phyloP scores from a whole-genome alignment of 768 basidiomycete genomes.

The Russula foetens region DNA sequence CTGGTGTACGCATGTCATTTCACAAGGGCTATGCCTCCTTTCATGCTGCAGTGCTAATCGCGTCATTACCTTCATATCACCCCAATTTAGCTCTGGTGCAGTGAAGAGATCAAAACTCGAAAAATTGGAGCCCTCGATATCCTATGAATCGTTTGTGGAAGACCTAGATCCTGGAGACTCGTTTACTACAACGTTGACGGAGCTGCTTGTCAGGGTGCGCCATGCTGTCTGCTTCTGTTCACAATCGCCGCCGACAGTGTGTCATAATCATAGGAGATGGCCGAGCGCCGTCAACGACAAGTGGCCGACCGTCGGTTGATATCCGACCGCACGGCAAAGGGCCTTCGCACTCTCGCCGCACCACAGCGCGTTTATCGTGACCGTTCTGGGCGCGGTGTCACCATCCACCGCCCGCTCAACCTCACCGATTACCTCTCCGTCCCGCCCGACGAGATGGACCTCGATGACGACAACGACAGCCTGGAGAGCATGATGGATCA shows the following conservation, averaged over 20 bases:
- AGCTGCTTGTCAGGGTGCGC: conserved; percentile 70
- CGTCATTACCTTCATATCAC: neutral
- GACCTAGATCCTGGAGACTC: conserved; percentile 74
- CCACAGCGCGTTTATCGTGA: conserved; percentile 47
- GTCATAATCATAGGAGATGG: conserved; percentile 49
- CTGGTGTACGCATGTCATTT: conserved; percentile 51
- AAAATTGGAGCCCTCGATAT: conserved; percentile 53
- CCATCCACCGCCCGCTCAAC: conserved; percentile 26
- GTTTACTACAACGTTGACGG: conserved; percentile 67
- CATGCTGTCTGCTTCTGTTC: neutral
- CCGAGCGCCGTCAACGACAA: conserved; percentile 57
- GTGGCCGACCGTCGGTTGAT: conserved; percentile 53
- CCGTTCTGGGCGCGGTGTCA: conserved; percentile 7
- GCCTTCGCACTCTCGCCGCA: conserved; percentile 48
- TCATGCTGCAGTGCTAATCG: neutral
- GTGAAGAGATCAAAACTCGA: conserved; percentile 63
- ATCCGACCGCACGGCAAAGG: conserved; percentile 57
- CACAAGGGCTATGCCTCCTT: neutral
- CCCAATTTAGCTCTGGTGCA: conserved; percentile 50
- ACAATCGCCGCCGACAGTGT: neutral
- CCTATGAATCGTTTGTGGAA: conserved; percentile 67
- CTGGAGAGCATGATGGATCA: conserved; percentile 37
- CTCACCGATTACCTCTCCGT: conserved; percentile 45
- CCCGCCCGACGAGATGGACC: conserved; percentile 47
- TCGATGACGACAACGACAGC: conserved; percentile 55